Evolutionary conservation across 768 basidiomycete genomes (phyloP).

Genomic region (Chiua virens): DNA sequence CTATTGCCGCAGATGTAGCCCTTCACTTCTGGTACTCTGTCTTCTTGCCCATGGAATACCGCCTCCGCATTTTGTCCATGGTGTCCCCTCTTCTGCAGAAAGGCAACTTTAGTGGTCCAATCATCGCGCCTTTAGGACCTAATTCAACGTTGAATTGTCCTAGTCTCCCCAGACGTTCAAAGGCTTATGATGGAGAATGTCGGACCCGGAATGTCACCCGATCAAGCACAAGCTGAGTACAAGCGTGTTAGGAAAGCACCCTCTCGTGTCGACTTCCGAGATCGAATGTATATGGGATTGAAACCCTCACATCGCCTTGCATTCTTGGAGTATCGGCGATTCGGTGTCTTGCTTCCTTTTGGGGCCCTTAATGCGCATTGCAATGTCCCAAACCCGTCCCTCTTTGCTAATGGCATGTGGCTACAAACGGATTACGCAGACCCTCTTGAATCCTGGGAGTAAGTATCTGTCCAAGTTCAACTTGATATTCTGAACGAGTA

Average conservation of each 20-base stretch:
- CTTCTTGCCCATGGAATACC: conserved; percentile 38
- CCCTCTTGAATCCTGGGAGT: conserved; percentile 54
- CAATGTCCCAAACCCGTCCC: conserved; percentile 42
- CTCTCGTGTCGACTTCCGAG: conserved; percentile 40
- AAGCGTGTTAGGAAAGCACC: conserved; percentile 36
- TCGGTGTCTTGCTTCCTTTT: conserved; percentile 50
- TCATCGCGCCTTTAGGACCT: conserved; percentile 8
- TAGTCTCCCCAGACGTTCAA: conserved; percentile 3
- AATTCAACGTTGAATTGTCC: conserved; percentile 18
- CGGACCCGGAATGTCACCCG: conserved; percentile 15
- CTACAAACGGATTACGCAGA: conserved; percentile 39
- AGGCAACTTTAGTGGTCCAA: background rate
- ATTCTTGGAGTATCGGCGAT: conserved; percentile 37
- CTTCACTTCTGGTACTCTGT: conserved; percentile 52
- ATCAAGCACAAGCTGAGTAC: conserved; percentile 33
- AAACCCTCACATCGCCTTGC: conserved; percentile 47
- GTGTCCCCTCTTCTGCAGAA: conserved; percentile 19
- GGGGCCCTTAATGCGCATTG: conserved; percentile 43
- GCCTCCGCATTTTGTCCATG: conserved; percentile 16
- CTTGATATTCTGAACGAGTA: background rate
- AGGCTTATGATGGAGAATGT: conserved; percentile 16
- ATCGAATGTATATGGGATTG: conserved; percentile 40
- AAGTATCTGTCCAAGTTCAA: conserved; percentile 11
- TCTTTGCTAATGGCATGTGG: conserved; percentile 50
- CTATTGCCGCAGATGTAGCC: conserved; percentile 41